Base-by-base conservation (phyloP, 305 asterid species). In the Nicotiana rustica region DNA sequence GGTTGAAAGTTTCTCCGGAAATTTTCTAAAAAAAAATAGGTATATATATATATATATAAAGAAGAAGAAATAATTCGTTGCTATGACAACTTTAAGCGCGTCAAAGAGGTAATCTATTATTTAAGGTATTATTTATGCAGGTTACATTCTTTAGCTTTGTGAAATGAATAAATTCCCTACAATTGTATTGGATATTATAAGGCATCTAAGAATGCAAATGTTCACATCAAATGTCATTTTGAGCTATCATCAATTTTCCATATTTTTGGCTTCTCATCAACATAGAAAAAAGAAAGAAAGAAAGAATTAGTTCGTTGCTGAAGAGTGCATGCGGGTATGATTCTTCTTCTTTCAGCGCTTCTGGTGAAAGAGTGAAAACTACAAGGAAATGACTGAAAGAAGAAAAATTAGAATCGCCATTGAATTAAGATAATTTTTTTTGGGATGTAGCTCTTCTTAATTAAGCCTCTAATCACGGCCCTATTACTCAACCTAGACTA, bases 401-500 rank as follows among this genome's bases (percentile, higher is more conserved):
- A 49, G 15, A 10, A 49, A 1, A 12, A 5, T 6, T 38, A 38
- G 47, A 38, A 38, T 38, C 47, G 47, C 44, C 44, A 38, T 38
- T 5, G 44, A 38, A 38, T 6, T 5, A 38, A 33, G 52, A 68
- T 68, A 35, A 35, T 2, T 8, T 1, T 67, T 17, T 35, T 67
- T 0, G 47, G 47, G 47, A 38, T 6, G 1, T 38, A 38, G 25
- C 29, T 35, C 25, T 67, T 67, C 4, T 68, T 8, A 17, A n/a
- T 9, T 68, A 35, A 35, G 19, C 15, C 25, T 0, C 14, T 36
- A 68, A 68, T 36, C 4, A 68, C n/a, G 55, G 9, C 55, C 4
- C 76, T 68, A 68, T 68, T 68, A 36, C 9, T n/a, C 77, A 68
- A n/a, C 55, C 4, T 36, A 68, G 41, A n/a, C 18, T 36, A 17